Evolutionary conservation across 2,329 filamentous ascomycete species (phyloP).

Genomic region (Sporothrix luriei): DNA sequence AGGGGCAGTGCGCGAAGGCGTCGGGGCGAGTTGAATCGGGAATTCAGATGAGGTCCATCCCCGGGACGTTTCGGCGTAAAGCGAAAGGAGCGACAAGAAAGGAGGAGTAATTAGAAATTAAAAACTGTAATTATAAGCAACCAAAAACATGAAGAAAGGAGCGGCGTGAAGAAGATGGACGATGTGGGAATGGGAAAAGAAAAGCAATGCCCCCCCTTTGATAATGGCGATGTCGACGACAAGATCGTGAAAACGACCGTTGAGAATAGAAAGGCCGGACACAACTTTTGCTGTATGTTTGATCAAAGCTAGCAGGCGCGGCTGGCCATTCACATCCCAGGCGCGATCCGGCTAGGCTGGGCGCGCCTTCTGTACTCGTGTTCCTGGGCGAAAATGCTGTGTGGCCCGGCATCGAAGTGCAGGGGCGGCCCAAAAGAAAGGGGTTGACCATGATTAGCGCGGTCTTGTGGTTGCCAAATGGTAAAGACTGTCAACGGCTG

Average conservation of each 20-base stretch:
- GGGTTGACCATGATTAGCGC: conserved; percentile 23
- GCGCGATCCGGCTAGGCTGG: conserved; percentile 25
- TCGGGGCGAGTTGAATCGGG: background rate
- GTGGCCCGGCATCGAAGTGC: background rate
- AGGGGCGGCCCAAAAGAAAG: background rate
- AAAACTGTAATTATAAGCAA: background rate
- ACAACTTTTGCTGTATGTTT: background rate
- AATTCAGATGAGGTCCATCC: conserved; percentile 20
- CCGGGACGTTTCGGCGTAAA: background rate
- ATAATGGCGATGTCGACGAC: conserved; percentile 12
- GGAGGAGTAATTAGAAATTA: background rate
- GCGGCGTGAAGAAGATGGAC: conserved; percentile 1
- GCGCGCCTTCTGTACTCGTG: background rate
- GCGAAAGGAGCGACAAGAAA: conserved; percentile 21
- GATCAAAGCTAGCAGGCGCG: conserved; percentile 2
- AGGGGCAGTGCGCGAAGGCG: background rate
- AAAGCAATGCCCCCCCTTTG: conserved; percentile 3
- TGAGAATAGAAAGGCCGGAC: conserved; percentile 16
- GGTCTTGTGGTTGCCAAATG: background rate
- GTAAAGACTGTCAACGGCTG: background rate
- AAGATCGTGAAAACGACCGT: background rate
- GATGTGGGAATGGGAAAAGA: background rate
- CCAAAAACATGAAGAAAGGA: background rate
- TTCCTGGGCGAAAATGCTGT: background rate
- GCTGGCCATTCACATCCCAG: conserved; percentile 29